phyloP scores from a whole-genome alignment of 257 asterid genomes.

The Buddleja alternifolia region DNA sequence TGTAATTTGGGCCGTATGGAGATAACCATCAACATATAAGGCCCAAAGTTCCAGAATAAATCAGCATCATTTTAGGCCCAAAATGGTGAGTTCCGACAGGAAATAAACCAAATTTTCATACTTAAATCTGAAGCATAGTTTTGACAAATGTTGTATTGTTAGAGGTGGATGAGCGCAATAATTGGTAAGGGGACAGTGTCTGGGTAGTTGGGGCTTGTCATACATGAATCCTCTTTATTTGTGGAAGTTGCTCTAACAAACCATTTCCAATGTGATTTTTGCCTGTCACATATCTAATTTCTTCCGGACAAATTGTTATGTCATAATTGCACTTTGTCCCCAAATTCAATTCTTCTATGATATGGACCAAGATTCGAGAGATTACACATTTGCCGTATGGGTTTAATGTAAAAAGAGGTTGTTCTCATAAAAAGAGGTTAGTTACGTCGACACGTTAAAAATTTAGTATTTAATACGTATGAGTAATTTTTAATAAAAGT shows the following conservation, averaged over 20 bases:
- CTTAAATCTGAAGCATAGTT: not conserved
- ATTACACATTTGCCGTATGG: not conserved
- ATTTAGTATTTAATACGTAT: no score
- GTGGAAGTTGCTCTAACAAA: not conserved
- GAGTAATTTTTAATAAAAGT: no score
- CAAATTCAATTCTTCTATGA: constrained; percentile 17
- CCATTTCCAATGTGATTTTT: not conserved
- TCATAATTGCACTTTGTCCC: constrained; percentile 20
- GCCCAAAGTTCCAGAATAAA: no score
- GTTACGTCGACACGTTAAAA: no score
- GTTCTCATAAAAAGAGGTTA: no score
- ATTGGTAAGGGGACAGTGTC: not conserved
- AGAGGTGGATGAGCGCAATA: not conserved
- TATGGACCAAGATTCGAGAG: not conserved
- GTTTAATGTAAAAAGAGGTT: no score
- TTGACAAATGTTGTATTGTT: not conserved
- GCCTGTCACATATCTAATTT: not conserved
- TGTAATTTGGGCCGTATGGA: no score
- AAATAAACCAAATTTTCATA: no score
- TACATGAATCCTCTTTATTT: constrained; percentile 8
- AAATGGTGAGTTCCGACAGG: no score
- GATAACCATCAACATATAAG: no score
- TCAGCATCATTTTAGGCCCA: no score
- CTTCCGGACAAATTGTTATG: constrained; percentile 7
- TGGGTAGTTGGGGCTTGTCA: not conserved